phyloP scores from a whole-genome alignment of 2,329 filamentous ascomycete species.

The Botrytis fabae region DNA sequence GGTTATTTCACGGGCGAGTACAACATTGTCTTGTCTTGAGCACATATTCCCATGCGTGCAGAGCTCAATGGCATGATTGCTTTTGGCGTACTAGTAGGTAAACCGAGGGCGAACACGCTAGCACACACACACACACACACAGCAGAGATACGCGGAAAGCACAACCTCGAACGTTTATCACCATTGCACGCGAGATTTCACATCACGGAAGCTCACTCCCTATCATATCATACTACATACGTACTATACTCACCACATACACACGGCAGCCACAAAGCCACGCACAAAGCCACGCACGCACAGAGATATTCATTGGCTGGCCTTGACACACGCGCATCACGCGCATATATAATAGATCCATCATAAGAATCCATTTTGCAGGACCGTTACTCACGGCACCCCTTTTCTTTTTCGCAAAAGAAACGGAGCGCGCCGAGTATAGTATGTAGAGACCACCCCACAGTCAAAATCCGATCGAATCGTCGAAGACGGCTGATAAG shows the following conservation, averaged over 20 bases:
- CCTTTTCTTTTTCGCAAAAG: background rate
- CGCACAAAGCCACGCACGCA: background rate
- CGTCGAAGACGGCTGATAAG: constrained; percentile 45
- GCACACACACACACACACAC: background rate
- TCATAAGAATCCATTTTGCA: no score
- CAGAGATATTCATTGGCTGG: background rate
- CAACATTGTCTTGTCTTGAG: background rate
- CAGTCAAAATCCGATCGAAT: constrained; percentile 45
- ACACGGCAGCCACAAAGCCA: background rate
- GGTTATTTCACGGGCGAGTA: background rate
- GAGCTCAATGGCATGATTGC: background rate
- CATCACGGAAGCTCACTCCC: no score
- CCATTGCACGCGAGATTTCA: background rate
- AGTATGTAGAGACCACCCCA: constrained; percentile 46
- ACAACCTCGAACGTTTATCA: background rate
- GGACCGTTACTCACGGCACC: background rate
- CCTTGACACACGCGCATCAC: background rate
- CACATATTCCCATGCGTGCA: background rate
- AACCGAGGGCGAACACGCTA: background rate
- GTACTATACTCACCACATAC: background rate
- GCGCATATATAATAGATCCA: background rate
- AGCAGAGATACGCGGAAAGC: background rate
- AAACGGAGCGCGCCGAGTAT: background rate
- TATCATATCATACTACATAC: no score
- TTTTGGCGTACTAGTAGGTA: background rate